Conservation (phyloP, 768 basidiomycete species). For the Psilocybe subaeruginosa region DNA sequence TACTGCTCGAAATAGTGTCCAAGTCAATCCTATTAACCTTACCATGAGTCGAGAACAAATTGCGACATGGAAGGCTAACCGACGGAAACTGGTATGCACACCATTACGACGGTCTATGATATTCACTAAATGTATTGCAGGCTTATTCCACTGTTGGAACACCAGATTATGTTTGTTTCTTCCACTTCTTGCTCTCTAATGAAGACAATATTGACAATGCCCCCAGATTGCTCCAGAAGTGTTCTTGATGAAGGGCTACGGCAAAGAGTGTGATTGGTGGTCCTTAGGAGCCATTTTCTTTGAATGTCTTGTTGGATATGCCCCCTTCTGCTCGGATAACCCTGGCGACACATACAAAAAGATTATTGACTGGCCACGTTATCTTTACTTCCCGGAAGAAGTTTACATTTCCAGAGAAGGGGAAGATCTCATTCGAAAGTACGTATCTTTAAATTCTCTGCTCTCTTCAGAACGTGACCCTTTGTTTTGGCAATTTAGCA, state of each 20-base stretch:
- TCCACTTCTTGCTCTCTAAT: background rate
- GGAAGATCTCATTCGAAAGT: constrained; percentile 89
- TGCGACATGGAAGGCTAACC: constrained; percentile 98
- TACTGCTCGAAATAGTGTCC: constrained; percentile 88
- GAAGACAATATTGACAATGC: constrained; percentile 31
- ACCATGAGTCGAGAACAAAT: constrained; percentile 98
- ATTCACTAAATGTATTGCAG: constrained; percentile 37
- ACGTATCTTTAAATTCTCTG: constrained; percentile 22
- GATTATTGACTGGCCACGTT: constrained; percentile 94
- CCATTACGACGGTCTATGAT: background rate
- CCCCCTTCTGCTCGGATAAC: constrained; percentile 96
- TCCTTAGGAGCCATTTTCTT: constrained; percentile 99
- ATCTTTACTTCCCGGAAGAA: constrained; percentile 93
- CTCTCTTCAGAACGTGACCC: constrained; percentile 6
- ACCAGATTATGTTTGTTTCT: constrained; percentile 56
- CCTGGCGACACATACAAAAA: constrained; percentile 98
- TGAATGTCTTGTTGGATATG: constrained; percentile 97
- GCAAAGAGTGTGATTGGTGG: constrained; percentile 99
- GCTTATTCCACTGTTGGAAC: constrained; percentile 91
- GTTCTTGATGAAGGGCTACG: constrained; percentile 96
- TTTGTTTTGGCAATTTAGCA: constrained; percentile 38
- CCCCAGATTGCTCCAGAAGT: constrained; percentile 94
- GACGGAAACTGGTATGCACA: constrained; percentile 81
- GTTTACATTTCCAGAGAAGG: constrained; percentile 92
- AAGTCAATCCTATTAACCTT: constrained; percentile 96